Evolutionary conservation across 208 protist species (phyloP).

Genomic region (Crithidia fasciculata): DNA sequence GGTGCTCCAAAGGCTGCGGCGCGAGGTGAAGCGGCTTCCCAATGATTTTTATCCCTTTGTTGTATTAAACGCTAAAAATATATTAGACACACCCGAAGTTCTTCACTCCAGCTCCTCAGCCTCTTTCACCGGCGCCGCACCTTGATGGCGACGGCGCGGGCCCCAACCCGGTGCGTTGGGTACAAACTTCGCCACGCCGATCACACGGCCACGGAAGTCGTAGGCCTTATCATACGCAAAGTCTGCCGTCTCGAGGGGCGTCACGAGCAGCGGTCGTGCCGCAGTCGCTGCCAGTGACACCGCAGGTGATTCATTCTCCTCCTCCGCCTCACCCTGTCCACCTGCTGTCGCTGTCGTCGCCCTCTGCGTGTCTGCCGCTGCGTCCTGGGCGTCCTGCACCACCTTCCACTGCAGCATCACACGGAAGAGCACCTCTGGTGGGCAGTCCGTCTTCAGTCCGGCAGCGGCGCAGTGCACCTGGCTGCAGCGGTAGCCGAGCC

Average conservation of each 20-base stretch:
- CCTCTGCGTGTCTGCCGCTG: neutral
- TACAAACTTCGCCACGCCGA: constrained; percentile 88
- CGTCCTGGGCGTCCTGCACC: constrained; percentile 38
- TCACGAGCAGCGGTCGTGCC: constrained; percentile 35
- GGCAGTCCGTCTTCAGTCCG: constrained; percentile 94
- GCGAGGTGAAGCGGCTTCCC: too few species aligned
- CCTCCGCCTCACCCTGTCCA: neutral
- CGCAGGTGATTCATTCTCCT: neutral
- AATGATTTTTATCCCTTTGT: too few species aligned
- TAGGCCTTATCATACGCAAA: constrained; percentile 82
- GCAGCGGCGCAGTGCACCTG: constrained; percentile 90
- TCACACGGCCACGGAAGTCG: constrained; percentile 78
- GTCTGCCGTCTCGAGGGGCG: constrained; percentile 53
- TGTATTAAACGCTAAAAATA: too few species aligned
- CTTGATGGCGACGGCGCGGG: constrained; percentile 83
- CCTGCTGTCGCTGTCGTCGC: neutral
- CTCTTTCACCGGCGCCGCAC: constrained; percentile 39
- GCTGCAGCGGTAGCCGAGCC: constrained; percentile 89
- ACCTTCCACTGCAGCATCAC: constrained; percentile 87
- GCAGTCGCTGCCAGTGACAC: neutral
- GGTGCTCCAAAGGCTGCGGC: too few species aligned
- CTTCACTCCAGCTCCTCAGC: neutral
- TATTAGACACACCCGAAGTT: too few species aligned
- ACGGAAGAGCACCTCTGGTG: constrained; percentile 77
- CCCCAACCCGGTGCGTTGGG: constrained; percentile 90